Conservation (phyloP, 2,329 filamentous ascomycete species). For the Sphaceloma murrayae region DNA sequence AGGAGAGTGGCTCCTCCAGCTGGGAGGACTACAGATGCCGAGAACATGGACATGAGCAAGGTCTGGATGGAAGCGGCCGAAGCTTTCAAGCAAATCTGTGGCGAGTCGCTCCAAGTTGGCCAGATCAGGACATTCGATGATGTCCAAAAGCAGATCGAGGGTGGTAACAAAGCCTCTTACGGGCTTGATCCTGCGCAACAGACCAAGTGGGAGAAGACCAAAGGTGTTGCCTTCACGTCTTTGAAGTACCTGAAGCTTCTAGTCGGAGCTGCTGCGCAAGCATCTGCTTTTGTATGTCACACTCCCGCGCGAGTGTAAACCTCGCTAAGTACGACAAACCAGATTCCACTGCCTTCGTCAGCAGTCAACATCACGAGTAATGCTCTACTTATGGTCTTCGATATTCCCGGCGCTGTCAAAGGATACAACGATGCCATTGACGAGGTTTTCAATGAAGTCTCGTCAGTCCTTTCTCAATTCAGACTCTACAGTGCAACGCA, state of each 20-base stretch:
- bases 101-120: background rate
- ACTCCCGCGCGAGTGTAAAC: background rate
- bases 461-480: background rate
- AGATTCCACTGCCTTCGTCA: background rate
- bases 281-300: background rate
- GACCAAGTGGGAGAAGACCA: background rate
- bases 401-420: background rate
- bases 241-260: background rate
- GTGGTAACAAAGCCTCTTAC: background rate
- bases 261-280: background rate
- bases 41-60: too few species aligned
- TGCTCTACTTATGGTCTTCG: background rate
- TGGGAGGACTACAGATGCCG: too few species aligned
- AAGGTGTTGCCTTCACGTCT: background rate
- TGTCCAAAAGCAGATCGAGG: background rate
- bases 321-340: background rate
- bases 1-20: too few species aligned
- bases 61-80: too few species aligned
- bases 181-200: background rate
- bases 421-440: background rate
- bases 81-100: too few species aligned
- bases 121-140: background rate
- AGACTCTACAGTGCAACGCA: background rate
- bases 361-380: background rate
- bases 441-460: background rate